Percentiles rank a stretch among this genome's conserved stretches.
Conservation (phyloP, 1,284 basidiomycete species). For the Rhodotorula mucilaginosa region DNA sequence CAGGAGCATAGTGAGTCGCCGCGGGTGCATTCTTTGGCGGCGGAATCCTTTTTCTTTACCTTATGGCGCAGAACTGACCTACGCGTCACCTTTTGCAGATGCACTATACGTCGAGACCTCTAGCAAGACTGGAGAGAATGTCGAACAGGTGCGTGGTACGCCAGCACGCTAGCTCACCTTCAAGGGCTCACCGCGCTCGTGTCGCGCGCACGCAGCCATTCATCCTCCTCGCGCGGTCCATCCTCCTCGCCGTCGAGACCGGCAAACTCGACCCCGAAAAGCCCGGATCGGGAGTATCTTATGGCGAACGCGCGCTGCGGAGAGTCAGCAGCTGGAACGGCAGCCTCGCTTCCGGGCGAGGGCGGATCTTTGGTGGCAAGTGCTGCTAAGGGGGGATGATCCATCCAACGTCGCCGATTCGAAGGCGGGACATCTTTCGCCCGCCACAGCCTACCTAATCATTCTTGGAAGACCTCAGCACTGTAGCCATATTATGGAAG, state of each 20-base stretch:
- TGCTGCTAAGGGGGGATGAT: conserved; percentile 12
- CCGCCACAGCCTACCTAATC: too few species aligned
- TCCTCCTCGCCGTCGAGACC: conserved; percentile 88
- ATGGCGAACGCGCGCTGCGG: conserved; percentile 86
- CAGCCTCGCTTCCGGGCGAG: conserved; percentile 10
- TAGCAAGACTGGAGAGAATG: conserved; percentile 86
- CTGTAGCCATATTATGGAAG: too few species aligned
- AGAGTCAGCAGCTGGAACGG: conserved; percentile 64
- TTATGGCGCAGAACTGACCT: not conserved
- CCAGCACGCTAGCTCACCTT: not conserved
- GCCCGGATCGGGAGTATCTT: conserved; percentile 88
- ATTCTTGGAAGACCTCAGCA: too few species aligned
- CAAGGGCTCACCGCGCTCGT: not conserved
- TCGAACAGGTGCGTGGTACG: conserved; percentile 55
- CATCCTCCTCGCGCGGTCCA: conserved; percentile 80
- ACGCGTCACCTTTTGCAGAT: conserved; percentile 56
- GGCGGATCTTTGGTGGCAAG: conserved; percentile 16
- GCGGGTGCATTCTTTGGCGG: not conserved
- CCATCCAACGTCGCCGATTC: too few species aligned
- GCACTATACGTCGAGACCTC: conserved; percentile 91
- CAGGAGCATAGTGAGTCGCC: conserved; percentile 75
- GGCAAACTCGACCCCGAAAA: conserved; percentile 89
- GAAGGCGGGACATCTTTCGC: too few species aligned
- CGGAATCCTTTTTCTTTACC: not conserved
- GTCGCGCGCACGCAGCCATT: conserved; percentile 63